phyloP scores from a whole-genome alignment of 768 basidiomycete genomes.

The Mycena epipterygia region DNA sequence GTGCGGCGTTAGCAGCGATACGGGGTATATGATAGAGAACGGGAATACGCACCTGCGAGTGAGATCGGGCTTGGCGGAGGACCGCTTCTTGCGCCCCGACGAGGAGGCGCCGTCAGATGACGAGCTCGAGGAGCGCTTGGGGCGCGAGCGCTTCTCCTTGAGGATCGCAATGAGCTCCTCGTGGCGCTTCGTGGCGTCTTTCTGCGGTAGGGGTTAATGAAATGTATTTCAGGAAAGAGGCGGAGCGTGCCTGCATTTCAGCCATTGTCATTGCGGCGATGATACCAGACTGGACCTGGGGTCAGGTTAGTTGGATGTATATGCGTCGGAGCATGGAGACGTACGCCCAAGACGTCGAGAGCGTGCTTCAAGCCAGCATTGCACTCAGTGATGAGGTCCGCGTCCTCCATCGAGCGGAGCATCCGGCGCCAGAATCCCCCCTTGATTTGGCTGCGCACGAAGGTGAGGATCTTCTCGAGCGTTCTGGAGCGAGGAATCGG shows the following conservation, averaged over 20 bases:
- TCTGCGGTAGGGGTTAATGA: slow-evolving; percentile 7
- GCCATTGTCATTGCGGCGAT: slow-evolving; percentile 33
- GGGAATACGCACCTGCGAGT: not conserved
- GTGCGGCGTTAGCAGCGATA: not conserved
- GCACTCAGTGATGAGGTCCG: slow-evolving; percentile 27
- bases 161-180: slow-evolving; percentile 34
- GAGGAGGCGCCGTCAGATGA: not conserved
- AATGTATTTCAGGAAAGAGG: no score
- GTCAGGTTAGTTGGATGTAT: slow-evolving; percentile 1
- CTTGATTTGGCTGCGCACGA: slow-evolving; percentile 25
- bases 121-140: slow-evolving; percentile 6
- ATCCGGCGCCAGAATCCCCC: slow-evolving; percentile 21
- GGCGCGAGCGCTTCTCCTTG: slow-evolving; percentile 18
- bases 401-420: slow-evolving; percentile 30
- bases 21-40: not conserved
- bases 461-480: slow-evolving; percentile 27
- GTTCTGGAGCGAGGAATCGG: slow-evolving; percentile 19
- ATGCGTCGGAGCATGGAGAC: not conserved
- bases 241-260: slow-evolving; percentile 29
- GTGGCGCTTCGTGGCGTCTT: slow-evolving; percentile 26
- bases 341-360: slow-evolving; percentile 29
- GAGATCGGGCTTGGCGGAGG: not conserved
- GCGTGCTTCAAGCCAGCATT: slow-evolving; percentile 30
- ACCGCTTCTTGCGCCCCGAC: slow-evolving; percentile 16
- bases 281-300: slow-evolving; percentile 28